Evolutionary conservation across 306 rosid species (phyloP).

Genomic region (Sicyos edulis): DNA sequence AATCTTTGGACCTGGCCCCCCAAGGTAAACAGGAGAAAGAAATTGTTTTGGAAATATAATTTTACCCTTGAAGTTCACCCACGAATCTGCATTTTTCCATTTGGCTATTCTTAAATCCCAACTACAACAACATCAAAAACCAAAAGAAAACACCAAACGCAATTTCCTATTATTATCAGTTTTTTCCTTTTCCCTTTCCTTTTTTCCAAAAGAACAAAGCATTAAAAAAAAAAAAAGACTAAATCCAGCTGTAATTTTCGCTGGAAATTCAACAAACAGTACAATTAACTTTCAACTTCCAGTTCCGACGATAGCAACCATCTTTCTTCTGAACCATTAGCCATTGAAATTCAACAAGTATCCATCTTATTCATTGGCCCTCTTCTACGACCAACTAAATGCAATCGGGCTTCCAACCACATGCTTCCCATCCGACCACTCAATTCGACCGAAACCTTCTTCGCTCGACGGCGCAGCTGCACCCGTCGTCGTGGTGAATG

Average conservation of each 20-base stretch:
- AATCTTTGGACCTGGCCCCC: too few relatives aligned
- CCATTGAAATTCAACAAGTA: conserved; percentile 1
- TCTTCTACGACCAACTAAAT: conserved; percentile 36
- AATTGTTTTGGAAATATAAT: too few relatives aligned
- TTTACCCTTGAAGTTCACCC: too few relatives aligned
- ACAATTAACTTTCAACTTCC: neutral
- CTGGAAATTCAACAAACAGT: conserved; percentile 4
- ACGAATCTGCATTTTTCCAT: too few relatives aligned
- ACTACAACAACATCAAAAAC: too few relatives aligned
- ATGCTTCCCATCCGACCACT: conserved; percentile 68
- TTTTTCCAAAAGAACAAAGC: neutral
- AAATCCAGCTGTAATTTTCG: neutral
- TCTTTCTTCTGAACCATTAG: neutral
- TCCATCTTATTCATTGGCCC: neutral
- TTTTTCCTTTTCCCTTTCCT: neutral
- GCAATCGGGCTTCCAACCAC: conserved; percentile 58
- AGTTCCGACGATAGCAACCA: neutral
- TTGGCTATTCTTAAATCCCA: too few relatives aligned
- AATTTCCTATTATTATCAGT: neutral
- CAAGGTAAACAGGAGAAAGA: too few relatives aligned
- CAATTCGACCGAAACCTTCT: conserved; percentile 50
- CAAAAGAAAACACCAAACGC: neutral
- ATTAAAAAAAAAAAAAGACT: neutral
- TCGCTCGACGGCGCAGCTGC: neutral
- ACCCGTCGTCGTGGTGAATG: conserved; percentile 30